Base-by-base conservation (phyloP, 2,329 filamentous ascomycete species). In the Cladosporium sp. region DNA sequence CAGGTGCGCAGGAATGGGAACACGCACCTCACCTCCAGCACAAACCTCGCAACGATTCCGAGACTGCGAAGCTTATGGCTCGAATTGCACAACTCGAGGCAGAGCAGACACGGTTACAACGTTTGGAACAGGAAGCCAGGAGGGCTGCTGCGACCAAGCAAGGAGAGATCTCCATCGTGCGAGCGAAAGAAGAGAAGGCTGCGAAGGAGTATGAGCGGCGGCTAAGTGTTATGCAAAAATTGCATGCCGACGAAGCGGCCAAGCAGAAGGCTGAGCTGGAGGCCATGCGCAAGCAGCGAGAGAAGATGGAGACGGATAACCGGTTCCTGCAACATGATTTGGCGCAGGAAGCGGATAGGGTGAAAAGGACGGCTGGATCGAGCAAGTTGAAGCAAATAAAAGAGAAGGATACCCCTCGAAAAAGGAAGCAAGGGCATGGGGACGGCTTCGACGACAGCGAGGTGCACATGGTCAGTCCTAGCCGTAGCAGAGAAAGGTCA, bases 391-490 rank as follows among this genome's bases (percentile, higher is more conserved):
- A 66, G 34, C 34, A 57, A 3, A 49, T 49, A 10, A 73, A 68
- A 15, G 70, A 70, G 52, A 66, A 61, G 54, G 69, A 68, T 14
- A 75, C 74, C n/a, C 74, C 74, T 32, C 66, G 68, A 36, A 75
- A 72, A 66, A 73, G 71, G 59, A 68, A 70, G 51, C 67, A 68
- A 7, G 71, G 61, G 10, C 65, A 70, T 11, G 85, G 90, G 1
- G 92, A 95, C 77, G 92, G 92, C 0, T 95, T 95, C 72, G 90
- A 93, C 67, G 87, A 92, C 67, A 83, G 85, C 65, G 86, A 89
- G 72, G 81, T 89, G 12, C 70, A 67, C 11, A 55, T 71, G 59
- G 64, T 71, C 41, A 76, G 74, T 64, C 75, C 74, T 15, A 76
- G 72, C 68, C 71, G 68, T 58, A 86, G 82, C 62, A 78, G 76